Evolutionary conservation across 1,139 yeast genomes (phyloP), one percentile per base, ranked within the genome.

Genomic region (Eremothecium gossypii): DNA sequence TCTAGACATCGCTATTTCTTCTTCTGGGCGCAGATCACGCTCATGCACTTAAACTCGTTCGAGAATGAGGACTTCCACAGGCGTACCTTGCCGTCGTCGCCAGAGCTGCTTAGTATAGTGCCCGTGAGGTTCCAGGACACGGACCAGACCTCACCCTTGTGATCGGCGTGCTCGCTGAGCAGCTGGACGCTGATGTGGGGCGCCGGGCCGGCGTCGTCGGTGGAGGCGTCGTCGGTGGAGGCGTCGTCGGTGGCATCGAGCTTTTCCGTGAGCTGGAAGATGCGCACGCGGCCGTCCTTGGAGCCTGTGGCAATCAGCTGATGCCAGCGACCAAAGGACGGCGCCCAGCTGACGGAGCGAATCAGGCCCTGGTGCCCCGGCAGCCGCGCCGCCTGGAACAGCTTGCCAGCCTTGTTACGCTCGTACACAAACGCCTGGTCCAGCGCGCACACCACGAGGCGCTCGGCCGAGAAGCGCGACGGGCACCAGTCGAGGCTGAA

Each of bases 81-180:
- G 53, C 96, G 71, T 12, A 91, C 79, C 51, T 82, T 79, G 5
- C 96, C 97, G 58, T 91, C 98, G 58, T 89, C 96, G 10, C 98
- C 98, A 2, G 96, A 87, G 39, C 94, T 83, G 47, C 95, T 83
- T 49, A 91, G 67, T 10, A 91, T 81, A 0, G 98, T 86, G 3
- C 96, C 98, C 0, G 97, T 86, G 41, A 82, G 64, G 58, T 91
- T 91, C 97, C 97, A 91, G 31, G 84, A 76, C 6, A 91, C 97
- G 39, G 89, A 74, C 98, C 98, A 91, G 1, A 91, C 96, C 63
- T 91, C 97, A 49, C 83, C 83, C 48, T 77, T 74, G 59, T 86
- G 96, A 55, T 85, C 95, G 50, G 74, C 78, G 45, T 79, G 77
- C 46, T 74, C 73, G 38, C 77, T 73, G 26, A 79, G 52, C 29